Evolutionary conservation across 2,329 filamentous ascomycete species (phyloP), one percentile per base, ranked within the genome.

Genomic region (Sphaerostilbella broomeana): DNA sequence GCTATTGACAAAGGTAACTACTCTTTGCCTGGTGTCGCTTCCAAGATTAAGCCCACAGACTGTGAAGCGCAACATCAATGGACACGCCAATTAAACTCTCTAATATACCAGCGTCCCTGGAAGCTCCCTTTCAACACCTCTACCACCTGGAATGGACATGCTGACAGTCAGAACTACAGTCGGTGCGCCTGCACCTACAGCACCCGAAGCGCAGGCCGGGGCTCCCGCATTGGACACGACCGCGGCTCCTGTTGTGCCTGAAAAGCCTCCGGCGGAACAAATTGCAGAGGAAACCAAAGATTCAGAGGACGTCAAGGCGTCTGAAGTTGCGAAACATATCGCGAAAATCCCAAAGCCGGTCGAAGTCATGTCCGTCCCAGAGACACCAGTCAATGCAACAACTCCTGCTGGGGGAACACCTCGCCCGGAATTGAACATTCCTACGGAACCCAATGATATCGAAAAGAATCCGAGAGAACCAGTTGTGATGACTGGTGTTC

Each of bases 321-420:
- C 17, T 12, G 44, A 44, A 15, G 33, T 26, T 16, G 29, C 28
- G 13, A 41, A 36, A 13, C n/a, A 13, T 8, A 17, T 11, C 11
- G 38, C 35, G 30, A 37, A 36, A 16, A 43, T 38, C 16, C 56
- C 60, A 7, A 60, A 59, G 46, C 57, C 61, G 5, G 61, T 62
- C 25, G 59, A 64, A 49, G 47, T 63, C 31, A 51, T 49, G 16
- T 60, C 60, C 12, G 55, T 58, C 6, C 58, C 59, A 13, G 48
- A 63, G 47, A 66, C 60, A 7, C 63, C 64, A 16, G 37, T 62
- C 35, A 56, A 62, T 28, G 48, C 49, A 13, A 43, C 44, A 31
- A 63, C 62, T 19, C 59, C 62, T 2, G 60, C 53, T 11, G 60
- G 56, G 16, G 62, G 55, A 21, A 59, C 56, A 3, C 61, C 59